Base-by-base conservation (phyloP, 257 asterid genomes). In the Primulina eburnea region DNA sequence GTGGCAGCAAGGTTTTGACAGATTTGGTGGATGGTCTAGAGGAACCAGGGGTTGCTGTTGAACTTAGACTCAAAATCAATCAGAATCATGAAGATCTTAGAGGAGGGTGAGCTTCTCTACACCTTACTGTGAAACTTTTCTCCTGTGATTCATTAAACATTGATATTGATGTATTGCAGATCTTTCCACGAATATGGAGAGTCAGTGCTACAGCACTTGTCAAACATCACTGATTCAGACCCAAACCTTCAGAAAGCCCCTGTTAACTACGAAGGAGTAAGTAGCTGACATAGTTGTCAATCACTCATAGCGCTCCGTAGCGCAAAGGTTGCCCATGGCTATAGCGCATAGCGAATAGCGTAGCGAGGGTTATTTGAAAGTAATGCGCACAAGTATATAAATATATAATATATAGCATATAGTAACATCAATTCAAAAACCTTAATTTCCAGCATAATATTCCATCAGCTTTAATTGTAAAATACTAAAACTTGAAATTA, bases 101-200 rank as follows among this genome's bases (percentile, higher is more conserved):
- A 83, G 97, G 88, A 85, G 95, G 97, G 99, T 91, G 83, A 81
- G 88, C 30, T 70, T 72, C 71, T 64, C 24, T 28, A 33, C 16
- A 21, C 40, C 32, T 16, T 70, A 37, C 73, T 53, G 62, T 40
- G 30, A 60, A 75, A 63, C 52, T 70, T 62, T 26, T 55, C 61
- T 20, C 21, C 62, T 73, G 62, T 29, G 12, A 26, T 62, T 72
- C 69, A 14, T 14, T 67, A 58, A 18, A 40, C 30, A 55, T 70
- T 68, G 24, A 50, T 62, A 4, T 76, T 68, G 69, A 34, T 77
- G 76, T 64, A 60, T 75, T 4, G 75, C 83, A 91, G 98, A 75
- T 85, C 97, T 68, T 94, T 94, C 85, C 92, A 82, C 60, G 90
- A 87, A n/a, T 94, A 94, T 79, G 99, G 99, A 65, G 99, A 89